Base-by-base conservation (phyloP, 139 green algal species). In the Bryopsis sp. region DNA sequence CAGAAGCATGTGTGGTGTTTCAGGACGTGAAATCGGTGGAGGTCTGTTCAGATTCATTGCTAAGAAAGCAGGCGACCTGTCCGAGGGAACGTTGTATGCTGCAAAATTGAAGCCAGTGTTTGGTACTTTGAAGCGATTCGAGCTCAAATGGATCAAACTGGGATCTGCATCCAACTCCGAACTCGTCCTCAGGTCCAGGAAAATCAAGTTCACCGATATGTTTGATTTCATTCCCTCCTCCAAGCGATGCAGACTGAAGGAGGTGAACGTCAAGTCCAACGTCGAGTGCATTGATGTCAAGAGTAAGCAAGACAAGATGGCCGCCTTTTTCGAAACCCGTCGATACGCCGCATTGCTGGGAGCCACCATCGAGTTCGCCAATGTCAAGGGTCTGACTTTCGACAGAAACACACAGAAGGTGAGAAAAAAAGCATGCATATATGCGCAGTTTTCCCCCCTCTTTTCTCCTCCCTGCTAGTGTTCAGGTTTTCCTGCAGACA, bases 231-330 rank as follows among this genome's bases (percentile, higher is more conserved):
- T 69, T 19, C 62, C 62, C 19, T 32, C 31, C 5, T 31, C 62
- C 38, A 69, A 69, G n/a, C n/a, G 3, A n/a, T 69, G 62, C 43
- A 19, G 38, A 54, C 37, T 69, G 37, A 31, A 54, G 6, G 8
- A 7, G 19, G 43, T 69, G 7, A 69, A 74, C 22, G 39, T 65
- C 36, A 68, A 81, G 58, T 69, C 39, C 22, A 32, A 36, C 33
- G 65, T 70, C n/a, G 72, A 85, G 75, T 86, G 80, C 74, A 70
- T 86, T 19, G 61, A 60, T 24, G 24, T 86, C 7, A 76, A 79
- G 72, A 29, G 59, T 3, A 64, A 72, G n/a, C 72, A 70, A 67
- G 76, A 82, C 24, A 77, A 47, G 26, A 39, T 31, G 8, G 65
- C 65, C n/a, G 48, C 65, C 3, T 72, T 72, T 43, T 63, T 72